Evolutionary conservation across 1,284 basidiomycete genomes (phyloP), one percentile per base, ranked within the genome.

Genomic region (Filobasidium uniguttulatum): DNA sequence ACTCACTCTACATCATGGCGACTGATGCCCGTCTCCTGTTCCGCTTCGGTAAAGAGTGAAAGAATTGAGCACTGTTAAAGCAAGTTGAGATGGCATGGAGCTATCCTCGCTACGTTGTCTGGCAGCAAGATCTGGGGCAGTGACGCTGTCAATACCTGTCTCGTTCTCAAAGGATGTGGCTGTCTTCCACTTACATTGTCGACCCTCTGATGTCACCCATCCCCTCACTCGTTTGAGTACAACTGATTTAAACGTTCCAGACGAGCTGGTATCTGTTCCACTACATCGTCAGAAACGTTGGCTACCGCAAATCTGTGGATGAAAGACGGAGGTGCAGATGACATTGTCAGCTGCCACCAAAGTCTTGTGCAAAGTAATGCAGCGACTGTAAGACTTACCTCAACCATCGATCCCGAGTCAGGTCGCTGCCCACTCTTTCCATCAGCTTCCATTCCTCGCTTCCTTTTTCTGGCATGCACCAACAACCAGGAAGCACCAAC

Each of bases 251-350:
- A 69, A 58, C 73, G 70, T 50, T 51, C 60, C 58, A 87, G 61
- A 52, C 84, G 71, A 56, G 72, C 72, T 52, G 80, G 83, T 1
- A 82, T 78, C 44, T 67, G 62, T 53, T 65, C 59, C 0, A 86
- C 73, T 55, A 76, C 74, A 33, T 77, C 76, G 48, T 83, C 79
- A 34, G 74, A 72, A 17, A 87, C 78, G 62, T 87, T 89, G n/a
- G 84, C 83, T 3, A 88, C 80, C 6, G 83, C 83, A 63, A 87
- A 83, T 45, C 67, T 67, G 52, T 30, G 37, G 40, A 49, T 28
- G 34, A 48, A 12, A 20, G 17, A 51, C 49, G 25, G 56, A 52
- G 35, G 28, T 34, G 15, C 19, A n/a, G 23, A 9, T 7, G 26
- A 19, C 3, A 3, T 34, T 10, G 33, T 34, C 33, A 34, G 33